These are phyloP conservation scores for Colletotrichum sp. DNA, from an alignment of 2,329 filamentous ascomycete species.

Conservation along the genomic window DNA sequence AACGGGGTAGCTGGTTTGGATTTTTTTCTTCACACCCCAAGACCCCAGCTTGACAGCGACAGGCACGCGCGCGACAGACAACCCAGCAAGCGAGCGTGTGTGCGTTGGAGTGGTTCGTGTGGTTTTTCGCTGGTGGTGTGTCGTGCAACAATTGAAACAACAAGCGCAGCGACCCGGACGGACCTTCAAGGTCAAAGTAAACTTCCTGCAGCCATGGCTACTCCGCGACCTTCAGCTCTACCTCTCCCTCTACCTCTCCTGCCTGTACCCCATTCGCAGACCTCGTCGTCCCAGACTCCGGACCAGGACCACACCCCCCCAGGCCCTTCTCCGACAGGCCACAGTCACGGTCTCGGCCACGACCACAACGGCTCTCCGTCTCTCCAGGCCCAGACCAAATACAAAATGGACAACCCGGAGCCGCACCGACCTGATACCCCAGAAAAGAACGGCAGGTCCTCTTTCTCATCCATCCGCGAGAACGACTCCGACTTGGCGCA, in stretches of 20 bases:
- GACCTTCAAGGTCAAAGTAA: constrained; percentile 17
- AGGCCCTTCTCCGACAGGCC: constrained; percentile 33
- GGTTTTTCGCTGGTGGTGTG: constrained; percentile 1
- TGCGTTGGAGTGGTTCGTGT: neutral
- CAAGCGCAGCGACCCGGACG: constrained; percentile 16
- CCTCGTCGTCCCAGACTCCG: constrained; percentile 18
- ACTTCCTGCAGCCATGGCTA: constrained; percentile 18
- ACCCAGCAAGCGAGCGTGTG: neutral
- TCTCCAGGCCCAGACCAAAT: constrained; percentile 5
- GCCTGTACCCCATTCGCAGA: constrained; percentile 3
- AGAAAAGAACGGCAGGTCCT: constrained; percentile 51
- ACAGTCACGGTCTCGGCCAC: neutral
- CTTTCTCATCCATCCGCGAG: constrained; percentile 68
- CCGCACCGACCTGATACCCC: constrained; percentile 30
- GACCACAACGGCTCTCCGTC: neutral
- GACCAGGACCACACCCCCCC: constrained; percentile 36
- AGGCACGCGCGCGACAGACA: neutral
- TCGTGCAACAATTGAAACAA: constrained; percentile 20
- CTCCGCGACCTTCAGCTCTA: constrained; percentile 5
- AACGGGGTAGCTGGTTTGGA: neutral
- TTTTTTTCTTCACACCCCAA: neutral
- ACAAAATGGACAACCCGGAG: constrained; percentile 32
- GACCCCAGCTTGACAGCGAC: neutral
- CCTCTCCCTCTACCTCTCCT: neutral
- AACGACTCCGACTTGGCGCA: constrained; percentile 64